Evolutionary conservation across 306 rosid genomes (phyloP).

Genomic region (Prunus mongolica): DNA sequence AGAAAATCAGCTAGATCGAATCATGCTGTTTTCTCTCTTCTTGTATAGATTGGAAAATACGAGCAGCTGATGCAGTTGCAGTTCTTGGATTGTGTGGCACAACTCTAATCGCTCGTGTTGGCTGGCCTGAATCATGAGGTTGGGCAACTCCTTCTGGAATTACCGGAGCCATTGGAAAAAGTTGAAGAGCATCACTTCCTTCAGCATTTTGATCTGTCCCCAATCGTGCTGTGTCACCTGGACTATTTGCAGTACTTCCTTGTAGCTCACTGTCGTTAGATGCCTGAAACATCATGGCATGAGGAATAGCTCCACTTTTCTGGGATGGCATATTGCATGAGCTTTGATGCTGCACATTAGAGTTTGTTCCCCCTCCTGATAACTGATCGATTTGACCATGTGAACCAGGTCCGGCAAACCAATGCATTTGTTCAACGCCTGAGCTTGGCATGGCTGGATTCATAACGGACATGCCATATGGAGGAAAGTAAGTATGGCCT

Average conservation of each 20-base stretch:
- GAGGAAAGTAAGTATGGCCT: constrained; percentile 55
- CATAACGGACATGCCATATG: constrained; percentile 61
- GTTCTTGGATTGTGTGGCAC: constrained; percentile 83
- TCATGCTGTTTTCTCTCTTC: constrained; percentile 76
- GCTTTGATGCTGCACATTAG: constrained; percentile 39
- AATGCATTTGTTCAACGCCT: constrained; percentile 52
- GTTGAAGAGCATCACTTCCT: constrained; percentile 53
- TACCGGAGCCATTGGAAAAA: constrained; percentile 39
- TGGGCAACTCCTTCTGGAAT: constrained; percentile 44
- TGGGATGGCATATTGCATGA: constrained; percentile 38
- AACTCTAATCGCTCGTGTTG: constrained; percentile 65
- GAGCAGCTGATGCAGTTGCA: constrained; percentile 90
- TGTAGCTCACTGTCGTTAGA: constrained; percentile 55
- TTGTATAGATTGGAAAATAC: constrained; percentile 89
- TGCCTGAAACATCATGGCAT: constrained; percentile 30
- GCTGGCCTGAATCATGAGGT: constrained; percentile 39
- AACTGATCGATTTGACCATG: constrained; percentile 23
- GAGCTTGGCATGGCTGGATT: constrained; percentile 52
- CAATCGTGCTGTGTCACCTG: constrained; percentile 37
- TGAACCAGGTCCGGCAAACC: constrained; percentile 35
- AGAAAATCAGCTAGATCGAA: constrained; percentile 4
- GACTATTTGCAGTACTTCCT: constrained; percentile 63
- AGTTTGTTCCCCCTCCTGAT: constrained; percentile 30
- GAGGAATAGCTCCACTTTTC: constrained; percentile 34
- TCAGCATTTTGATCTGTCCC: constrained; percentile 28